A percentile compares a stretch with the other conserved stretches of the same genome.
Conservation (phyloP, 2,329 filamentous ascomycete species). For the Paraconiothyrium brasiliense region DNA sequence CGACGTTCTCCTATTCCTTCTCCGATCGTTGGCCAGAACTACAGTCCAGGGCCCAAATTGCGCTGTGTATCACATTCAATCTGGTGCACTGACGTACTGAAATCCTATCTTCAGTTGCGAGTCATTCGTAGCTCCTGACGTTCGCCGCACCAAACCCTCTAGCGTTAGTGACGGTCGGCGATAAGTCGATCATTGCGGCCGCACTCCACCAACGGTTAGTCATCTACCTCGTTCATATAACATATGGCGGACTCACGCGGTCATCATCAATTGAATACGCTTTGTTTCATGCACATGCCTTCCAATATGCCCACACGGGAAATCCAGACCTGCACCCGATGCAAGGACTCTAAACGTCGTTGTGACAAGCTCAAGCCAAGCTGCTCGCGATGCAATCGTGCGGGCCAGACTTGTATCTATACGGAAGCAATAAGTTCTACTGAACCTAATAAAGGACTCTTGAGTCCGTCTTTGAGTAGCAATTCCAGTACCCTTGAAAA, state of each 20-base stretch:
- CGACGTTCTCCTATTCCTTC: not conserved
- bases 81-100: not conserved
- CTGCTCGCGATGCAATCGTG: constrained; percentile 8
- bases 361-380: constrained; percentile 13
- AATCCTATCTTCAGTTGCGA: not conserved
- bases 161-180: constrained; percentile 2
- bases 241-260: constrained; percentile 7
- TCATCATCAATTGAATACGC: not conserved
- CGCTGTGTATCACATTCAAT: not conserved
- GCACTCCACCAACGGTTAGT: constrained; percentile 5
- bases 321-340: constrained; percentile 10
- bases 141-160: not conserved
- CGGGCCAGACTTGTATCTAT: constrained; percentile 3
- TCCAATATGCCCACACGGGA: constrained; percentile 3
- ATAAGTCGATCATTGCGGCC: constrained; percentile 1
- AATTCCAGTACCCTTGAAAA: not conserved
- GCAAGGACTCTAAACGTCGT: constrained; percentile 10
- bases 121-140: not conserved
- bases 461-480: not conserved
- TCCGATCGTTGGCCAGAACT: not conserved
- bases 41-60: not conserved
- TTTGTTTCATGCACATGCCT: too few relatives aligned
- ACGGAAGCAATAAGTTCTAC: not conserved
- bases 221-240: not conserved
- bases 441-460: not conserved